phyloP scores from a whole-genome alignment of 2,329 filamentous ascomycete genomes.

The Fusarium hainanense region DNA sequence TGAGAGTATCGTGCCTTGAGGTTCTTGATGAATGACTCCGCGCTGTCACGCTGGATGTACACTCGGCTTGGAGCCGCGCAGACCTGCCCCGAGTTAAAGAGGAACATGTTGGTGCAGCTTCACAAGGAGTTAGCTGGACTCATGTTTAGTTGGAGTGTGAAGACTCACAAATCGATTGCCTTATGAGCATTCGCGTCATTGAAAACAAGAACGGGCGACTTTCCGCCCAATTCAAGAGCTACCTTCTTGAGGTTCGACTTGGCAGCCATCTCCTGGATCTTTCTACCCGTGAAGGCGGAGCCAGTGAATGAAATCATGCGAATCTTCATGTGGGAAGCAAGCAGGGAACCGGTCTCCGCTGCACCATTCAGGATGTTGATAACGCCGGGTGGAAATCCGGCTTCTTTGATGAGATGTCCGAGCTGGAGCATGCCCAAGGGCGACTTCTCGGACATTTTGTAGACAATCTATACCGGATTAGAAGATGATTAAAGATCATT shows the following conservation, averaged over 20 bases:
- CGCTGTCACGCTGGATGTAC: neutral
- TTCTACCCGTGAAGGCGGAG: neutral
- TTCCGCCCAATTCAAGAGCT: neutral
- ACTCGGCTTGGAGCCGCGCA: neutral
- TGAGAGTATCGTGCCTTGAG: neutral
- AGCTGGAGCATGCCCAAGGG: neutral
- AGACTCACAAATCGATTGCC: neutral
- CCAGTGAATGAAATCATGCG: slow-evolving; percentile 6
- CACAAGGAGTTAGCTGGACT: neutral
- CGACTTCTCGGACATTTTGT: slow-evolving; percentile 7
- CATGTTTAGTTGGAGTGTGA: rapidly evolving
- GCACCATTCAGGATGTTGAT: neutral
- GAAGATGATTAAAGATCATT: rapidly evolving
- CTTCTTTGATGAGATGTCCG: neutral
- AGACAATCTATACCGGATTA: neutral
- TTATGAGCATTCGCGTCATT: neutral
- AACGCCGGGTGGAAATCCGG: slow-evolving; percentile 1
- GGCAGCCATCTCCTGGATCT: neutral
- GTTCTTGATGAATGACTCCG: neutral
- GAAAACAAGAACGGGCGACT: neutral
- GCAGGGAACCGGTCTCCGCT: neutral
- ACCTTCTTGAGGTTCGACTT: slow-evolving; percentile 2
- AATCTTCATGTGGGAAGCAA: slow-evolving; percentile 3
- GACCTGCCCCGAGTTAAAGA: neutral
- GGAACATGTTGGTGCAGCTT: neutral